Evolutionary conservation across 768 basidiomycete species (phyloP), one percentile per base, ranked within the genome.

Genomic region (Cystobasidium onofrii): DNA sequence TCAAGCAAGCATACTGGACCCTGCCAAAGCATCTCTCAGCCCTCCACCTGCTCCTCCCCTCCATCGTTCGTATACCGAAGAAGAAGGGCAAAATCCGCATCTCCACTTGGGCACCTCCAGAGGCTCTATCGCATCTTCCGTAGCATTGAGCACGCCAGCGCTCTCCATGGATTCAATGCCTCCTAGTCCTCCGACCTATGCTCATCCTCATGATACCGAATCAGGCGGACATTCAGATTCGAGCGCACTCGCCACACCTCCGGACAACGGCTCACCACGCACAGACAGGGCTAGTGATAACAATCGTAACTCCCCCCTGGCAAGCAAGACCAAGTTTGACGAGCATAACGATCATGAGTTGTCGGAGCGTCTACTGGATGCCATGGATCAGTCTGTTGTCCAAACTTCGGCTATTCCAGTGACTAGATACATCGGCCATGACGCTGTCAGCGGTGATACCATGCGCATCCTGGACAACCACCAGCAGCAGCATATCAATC

Each of bases 51-150:
- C 69, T n/a, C 69, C 69, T 17, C n/a, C 27, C n/a, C 69, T 71
- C 33, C 25, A 71, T n/a, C 69, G 69, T 10, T 54, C 69, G 17
- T 71, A 71, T 31, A 71, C 69, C 31, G 69, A 71, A 71, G 69
- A 71, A 39, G 69, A 71, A 44, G 69, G 69, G 7, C 50, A 71
- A n/a, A 71, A 71, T 46, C 69, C 66, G 12, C 41, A 54, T 15
- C 27, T 46, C 4, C 39, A 46, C 39, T 29, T 34, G 31, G 63
- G 46, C 12, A 50, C 63, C 3, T 36, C 63, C 2, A 41, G 39
- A 64, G 41, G n/a, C 17, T 34, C 65, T 20, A 13, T 67, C 36
- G n/a, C n/a, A n/a, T 33, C 44, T n/a, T 34, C 65, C 10, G 18
- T 52, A 18, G 65, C 65, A 31, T 31, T 46, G 29, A n/a, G 25